These are phyloP conservation scores for Kregervanrija fluxuum DNA, from an alignment of 805 yeast genomes.

Conservation along the genomic window DNA sequence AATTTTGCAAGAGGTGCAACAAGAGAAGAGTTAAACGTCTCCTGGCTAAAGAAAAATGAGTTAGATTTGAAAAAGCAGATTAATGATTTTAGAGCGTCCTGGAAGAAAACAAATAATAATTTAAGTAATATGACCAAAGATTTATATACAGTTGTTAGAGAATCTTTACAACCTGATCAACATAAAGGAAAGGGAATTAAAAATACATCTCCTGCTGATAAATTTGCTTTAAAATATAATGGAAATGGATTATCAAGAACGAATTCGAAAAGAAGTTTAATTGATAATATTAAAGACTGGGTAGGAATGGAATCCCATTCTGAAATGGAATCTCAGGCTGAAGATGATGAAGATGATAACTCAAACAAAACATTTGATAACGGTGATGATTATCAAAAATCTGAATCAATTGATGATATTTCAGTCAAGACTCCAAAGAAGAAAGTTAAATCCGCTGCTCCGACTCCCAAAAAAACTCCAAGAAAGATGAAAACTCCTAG, in stretches of 20 bases:
- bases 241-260: constrained; percentile 39
- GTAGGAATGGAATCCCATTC: constrained; percentile 22
- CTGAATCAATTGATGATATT: neutral
- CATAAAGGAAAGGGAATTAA: constrained; percentile 9
- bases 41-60: constrained; percentile 97
- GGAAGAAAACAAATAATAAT: constrained; percentile 66
- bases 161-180: constrained; percentile 38
- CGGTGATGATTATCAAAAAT: constrained; percentile 11
- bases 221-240: constrained; percentile 56
- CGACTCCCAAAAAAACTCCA: neutral
- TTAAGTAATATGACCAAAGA: constrained; percentile 72
- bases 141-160: constrained; percentile 77
- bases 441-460: neutral
- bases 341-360: constrained; percentile 8
- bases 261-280: constrained; percentile 19
- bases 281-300: constrained; percentile 30
- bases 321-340: constrained; percentile 17
- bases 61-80: constrained; percentile 89
- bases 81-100: constrained; percentile 76
- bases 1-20: constrained; percentile 98
- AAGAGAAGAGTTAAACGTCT: constrained; percentile 89
- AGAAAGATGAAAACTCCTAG: constrained; percentile 5
- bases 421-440: neutral
- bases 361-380: constrained; percentile 1
- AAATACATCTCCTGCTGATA: constrained; percentile 48